phyloP scores from a whole-genome alignment of 2,329 filamentous ascomycete species.

The Sporothrix inflata region DNA sequence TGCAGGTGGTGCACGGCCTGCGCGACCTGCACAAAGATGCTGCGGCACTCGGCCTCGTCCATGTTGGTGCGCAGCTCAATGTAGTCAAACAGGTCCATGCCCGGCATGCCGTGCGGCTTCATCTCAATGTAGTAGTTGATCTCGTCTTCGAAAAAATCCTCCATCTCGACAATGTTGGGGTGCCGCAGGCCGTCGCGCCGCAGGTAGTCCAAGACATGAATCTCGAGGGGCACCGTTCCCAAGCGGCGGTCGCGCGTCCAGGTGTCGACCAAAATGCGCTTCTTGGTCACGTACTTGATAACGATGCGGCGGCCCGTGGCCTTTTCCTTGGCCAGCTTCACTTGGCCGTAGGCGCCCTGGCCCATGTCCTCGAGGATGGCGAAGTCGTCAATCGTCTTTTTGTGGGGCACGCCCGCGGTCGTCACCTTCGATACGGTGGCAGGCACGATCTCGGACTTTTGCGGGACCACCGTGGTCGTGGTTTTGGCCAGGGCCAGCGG shows the following conservation, averaged over 20 bases:
- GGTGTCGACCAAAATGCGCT: conserved; percentile 93
- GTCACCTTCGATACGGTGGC: conserved; percentile 35
- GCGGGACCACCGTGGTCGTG: neutral
- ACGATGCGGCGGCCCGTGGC: conserved; percentile 82
- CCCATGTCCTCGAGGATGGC: conserved; percentile 97
- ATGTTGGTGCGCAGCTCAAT: conserved; percentile 96
- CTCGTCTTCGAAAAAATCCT: conserved; percentile 76
- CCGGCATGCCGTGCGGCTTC: conserved; percentile 89
- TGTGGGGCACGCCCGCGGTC: conserved; percentile 48
- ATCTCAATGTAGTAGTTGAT: conserved; percentile 99
- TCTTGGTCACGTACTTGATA: conserved; percentile 96
- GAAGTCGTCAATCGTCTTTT: conserved; percentile 89
- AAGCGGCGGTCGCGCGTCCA: conserved; percentile 94
- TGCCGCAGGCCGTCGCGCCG: conserved; percentile 70
- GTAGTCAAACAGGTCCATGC: conserved; percentile 99
- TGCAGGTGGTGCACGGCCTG: conserved; percentile 89
- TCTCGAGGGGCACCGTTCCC: conserved; percentile 93
- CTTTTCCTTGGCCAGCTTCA: conserved; percentile 90
- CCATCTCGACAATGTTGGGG: conserved; percentile 73
- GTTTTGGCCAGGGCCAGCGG: neutral
- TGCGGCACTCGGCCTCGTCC: conserved; percentile 91
- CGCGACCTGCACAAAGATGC: conserved; percentile 93
- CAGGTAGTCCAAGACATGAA: conserved; percentile 94
- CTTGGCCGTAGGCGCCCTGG: conserved; percentile 95
- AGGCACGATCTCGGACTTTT: neutral